These are phyloP conservation scores for Thuidium tamariscinum DNA, from an alignment of 225 moss, liverwort and hornwort genomes.

Conservation along the genomic window DNA sequence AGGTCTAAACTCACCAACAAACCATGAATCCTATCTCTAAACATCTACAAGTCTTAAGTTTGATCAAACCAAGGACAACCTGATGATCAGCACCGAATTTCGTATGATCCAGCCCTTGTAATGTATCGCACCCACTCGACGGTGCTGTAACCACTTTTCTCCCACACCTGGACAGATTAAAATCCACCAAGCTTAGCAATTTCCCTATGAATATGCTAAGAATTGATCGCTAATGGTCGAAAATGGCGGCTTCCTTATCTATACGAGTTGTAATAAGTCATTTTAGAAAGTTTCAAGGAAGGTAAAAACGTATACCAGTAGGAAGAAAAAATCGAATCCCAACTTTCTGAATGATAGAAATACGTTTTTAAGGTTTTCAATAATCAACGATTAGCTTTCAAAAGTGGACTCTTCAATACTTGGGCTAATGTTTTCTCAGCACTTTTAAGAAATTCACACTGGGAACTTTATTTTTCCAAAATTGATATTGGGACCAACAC, in stretches of 20 bases:
- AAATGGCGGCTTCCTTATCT: not conserved
- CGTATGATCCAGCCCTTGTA: constrained; percentile 84
- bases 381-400: not conserved
- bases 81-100: constrained; percentile 62
- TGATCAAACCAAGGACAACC: not conserved
- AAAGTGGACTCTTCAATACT: not conserved
- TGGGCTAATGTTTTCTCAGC: not conserved
- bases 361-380: not conserved
- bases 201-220: not conserved
- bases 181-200: not conserved
- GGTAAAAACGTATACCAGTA: not conserved
- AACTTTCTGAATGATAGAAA: not conserved
- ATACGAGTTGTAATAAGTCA: not conserved
- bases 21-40: not conserved
- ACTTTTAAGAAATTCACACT: not conserved
- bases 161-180: constrained; percentile 53
- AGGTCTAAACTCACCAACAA: not conserved
- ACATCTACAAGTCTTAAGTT: constrained; percentile 10
- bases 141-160: constrained; percentile 87
- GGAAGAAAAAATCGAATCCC: not conserved
- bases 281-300: not conserved
- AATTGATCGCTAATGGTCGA: not conserved
- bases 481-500: not conserved
- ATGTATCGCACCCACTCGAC: constrained; percentile 95
- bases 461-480: not conserved